Evolutionary conservation across 257 asterid species (phyloP).

Genomic region (Lantana camara): DNA sequence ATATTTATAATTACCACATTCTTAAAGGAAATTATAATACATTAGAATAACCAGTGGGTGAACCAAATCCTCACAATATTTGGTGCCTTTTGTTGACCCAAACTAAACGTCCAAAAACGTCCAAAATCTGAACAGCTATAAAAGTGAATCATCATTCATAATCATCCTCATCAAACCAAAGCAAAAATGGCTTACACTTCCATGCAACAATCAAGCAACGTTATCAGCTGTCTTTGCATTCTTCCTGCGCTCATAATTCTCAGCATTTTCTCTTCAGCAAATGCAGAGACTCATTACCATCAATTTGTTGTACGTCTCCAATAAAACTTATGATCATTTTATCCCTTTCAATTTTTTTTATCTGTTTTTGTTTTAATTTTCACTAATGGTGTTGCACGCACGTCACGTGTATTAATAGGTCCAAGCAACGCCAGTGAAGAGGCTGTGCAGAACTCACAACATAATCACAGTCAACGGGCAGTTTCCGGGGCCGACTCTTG

Average conservation of each 20-base stretch:
- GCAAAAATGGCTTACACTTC: constrained; percentile 16
- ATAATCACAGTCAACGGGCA: constrained; percentile 71
- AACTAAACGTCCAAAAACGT: background rate
- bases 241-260: constrained; percentile 29
- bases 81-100: constrained; percentile 32
- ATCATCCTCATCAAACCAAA: background rate
- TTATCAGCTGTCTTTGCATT: constrained; percentile 21
- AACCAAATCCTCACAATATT: constrained; percentile 48
- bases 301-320: constrained; percentile 46
- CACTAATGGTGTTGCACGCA: background rate
- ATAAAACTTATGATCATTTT: background rate
- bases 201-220: constrained; percentile 29
- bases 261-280: constrained; percentile 34
- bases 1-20: no score
- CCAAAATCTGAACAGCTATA: background rate
- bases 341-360: no score
- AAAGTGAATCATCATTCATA: constrained; percentile 28
- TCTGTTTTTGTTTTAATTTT: background rate
- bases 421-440: constrained; percentile 48
- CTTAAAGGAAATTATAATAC: background rate
- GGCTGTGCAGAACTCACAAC: constrained; percentile 62
- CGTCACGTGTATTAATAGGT: constrained; percentile 41
- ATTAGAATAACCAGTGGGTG: constrained; percentile 39
- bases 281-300: constrained; percentile 56
- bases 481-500: constrained; percentile 70